Percentiles rank a stretch among this genome's conserved stretches.
Evolutionary conservation across 2,329 filamentous ascomycete genomes (phyloP).

Genomic region (Corniculantispora saksenae): DNA sequence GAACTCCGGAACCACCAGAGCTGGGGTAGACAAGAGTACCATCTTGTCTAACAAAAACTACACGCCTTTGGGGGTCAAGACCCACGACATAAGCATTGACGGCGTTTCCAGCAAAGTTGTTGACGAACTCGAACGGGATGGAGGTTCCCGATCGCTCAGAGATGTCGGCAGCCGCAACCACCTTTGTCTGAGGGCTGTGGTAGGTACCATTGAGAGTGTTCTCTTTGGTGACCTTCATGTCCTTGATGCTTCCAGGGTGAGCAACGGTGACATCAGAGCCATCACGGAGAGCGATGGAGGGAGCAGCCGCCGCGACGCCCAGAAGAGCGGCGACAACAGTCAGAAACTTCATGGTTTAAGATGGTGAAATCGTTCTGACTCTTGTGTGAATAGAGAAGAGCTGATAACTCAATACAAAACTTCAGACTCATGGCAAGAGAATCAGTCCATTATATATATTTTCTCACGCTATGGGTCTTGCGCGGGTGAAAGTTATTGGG

Average conservation of each 20-base stretch:
- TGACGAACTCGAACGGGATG: conserved; percentile 40
- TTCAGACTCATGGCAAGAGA: neutral
- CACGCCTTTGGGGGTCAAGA: conserved; percentile 37
- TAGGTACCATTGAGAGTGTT: conserved; percentile 44
- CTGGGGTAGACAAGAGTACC: conserved; percentile 45
- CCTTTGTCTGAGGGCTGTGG: conserved; percentile 19
- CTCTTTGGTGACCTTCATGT: conserved; percentile 38
- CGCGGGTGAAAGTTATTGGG: neutral
- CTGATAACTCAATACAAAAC: neutral
- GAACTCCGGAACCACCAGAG: conserved; percentile 35
- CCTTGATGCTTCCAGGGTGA: conserved; percentile 31
- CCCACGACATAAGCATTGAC: conserved; percentile 50
- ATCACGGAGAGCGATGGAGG: conserved; percentile 19
- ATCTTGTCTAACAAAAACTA: conserved; percentile 46
- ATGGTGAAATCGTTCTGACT: neutral
- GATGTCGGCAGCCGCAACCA: conserved; percentile 9
- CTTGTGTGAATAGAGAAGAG: neutral
- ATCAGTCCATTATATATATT: neutral
- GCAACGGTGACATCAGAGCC: conserved; percentile 32
- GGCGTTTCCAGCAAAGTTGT: conserved; percentile 41
- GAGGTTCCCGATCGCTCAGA: conserved; percentile 6
- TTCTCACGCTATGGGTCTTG: neutral
- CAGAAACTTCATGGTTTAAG: conserved; percentile 18
- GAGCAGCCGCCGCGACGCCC: conserved; percentile 22
- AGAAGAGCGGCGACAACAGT: conserved; percentile 21